Evolutionary conservation across 129 eudicot species (phyloP).

Genomic region (Mikania micrantha): DNA sequence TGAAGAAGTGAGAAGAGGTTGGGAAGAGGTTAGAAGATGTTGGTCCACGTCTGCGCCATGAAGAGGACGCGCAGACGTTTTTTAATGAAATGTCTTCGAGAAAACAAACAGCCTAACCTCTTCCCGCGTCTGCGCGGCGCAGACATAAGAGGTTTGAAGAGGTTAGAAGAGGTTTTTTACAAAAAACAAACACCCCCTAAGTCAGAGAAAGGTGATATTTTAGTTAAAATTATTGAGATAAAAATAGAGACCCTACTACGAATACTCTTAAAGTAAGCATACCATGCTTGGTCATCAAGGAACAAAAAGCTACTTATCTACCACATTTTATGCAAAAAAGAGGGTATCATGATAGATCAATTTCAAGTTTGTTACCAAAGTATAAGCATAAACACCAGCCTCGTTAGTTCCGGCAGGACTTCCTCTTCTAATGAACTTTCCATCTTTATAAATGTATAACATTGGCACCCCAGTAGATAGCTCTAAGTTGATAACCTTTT

Average conservation of each 20-base stretch:
- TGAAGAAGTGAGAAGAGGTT: no score
- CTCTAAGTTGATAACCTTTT: constrained; percentile 75
- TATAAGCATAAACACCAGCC: constrained; percentile 77
- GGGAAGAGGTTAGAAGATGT: no score
- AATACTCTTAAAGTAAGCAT: background rate
- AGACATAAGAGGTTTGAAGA: no score
- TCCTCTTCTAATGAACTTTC: constrained; percentile 70
- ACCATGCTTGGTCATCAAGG: background rate
- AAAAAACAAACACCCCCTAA: no score
- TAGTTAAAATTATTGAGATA: no score
- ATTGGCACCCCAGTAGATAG: constrained; percentile 86
- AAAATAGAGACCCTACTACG: background rate
- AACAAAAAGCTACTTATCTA: background rate
- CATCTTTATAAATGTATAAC: constrained; percentile 67
- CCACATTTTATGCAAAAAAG: background rate
- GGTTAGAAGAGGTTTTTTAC: no score
- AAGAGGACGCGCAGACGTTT: no score
- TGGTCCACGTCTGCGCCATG: no score
- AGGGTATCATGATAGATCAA: background rate
- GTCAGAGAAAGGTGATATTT: no score
- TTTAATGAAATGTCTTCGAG: no score
- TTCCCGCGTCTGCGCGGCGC: no score
- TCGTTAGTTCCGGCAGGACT: constrained; percentile 67
- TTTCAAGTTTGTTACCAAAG: constrained; percentile 37
- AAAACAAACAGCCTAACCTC: no score